Base-by-base conservation (phyloP, 2,329 filamentous ascomycete genomes). In the Paracoccidioides lutzii region DNA sequence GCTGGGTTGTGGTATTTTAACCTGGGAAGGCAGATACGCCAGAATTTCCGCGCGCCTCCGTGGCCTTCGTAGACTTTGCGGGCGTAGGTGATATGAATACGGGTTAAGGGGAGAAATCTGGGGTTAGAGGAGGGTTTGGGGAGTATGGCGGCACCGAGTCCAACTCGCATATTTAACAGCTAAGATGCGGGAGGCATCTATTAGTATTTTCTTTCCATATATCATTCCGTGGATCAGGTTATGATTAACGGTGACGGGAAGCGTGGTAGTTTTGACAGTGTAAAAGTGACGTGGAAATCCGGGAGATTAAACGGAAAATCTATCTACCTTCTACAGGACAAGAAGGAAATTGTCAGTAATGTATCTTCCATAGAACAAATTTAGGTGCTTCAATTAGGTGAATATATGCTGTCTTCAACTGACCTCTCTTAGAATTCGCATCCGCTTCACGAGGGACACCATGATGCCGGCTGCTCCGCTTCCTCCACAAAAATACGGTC, bases 1-100 rank as follows among this genome's bases (percentile, higher is more conserved):
- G 82, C 75, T 0, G 93, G 93, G 70, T 98, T 98, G 78, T 95
- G 86, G 75, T 84, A 98, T 78, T 98, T 96, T 62, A 98, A 78
- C 56, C 88, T 82, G 28, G 88, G 88, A 50, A 97, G 83, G 68
- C 83, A 85, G 58, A 84, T 77, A 60, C 81, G 82, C 88, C 89
- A 95, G 79, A 98, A 96, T 75, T 88, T 88, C 66, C 90, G 95
- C 61, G 68, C 67, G 48, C 69, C 71, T 58, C 64, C 64, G 60
- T 69, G 66, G 55, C 67, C 66, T 60, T 66, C 65, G 60, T 75
- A 69, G 59, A 71, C 70, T 59, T 72, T 74, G 53, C 59, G 65
- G 30, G 72, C 71, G 59, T 75, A 76, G 60, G 71, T 71, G 50
- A 76, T 67, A 61, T 73, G 71, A 45, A 75, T 65, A 35, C 71